Conservation (phyloP, 768 basidiomycete genomes). For the Nidularia pulvinata region DNA sequence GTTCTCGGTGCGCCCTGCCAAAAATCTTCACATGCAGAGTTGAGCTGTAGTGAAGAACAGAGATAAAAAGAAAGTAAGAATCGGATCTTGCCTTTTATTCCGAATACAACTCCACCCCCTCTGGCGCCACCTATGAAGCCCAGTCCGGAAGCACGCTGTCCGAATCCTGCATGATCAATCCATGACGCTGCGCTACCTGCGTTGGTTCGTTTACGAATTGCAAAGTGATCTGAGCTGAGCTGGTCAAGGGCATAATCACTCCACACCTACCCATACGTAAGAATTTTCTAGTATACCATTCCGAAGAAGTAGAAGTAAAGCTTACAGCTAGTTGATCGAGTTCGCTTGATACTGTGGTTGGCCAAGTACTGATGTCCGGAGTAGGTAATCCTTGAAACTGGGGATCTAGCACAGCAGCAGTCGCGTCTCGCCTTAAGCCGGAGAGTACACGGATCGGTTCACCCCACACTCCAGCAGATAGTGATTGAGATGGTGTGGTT, state of each 20-base stretch:
- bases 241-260: slow-evolving; percentile 33
- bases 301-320: not conserved
- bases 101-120: slow-evolving; percentile 31
- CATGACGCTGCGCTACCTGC: slow-evolving; percentile 23
- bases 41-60: not conserved
- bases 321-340: slow-evolving; percentile 25
- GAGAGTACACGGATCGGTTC: slow-evolving; percentile 33
- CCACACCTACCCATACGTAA: slow-evolving; percentile 15
- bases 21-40: slow-evolving; percentile 20
- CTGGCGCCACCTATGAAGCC: slow-evolving; percentile 33
- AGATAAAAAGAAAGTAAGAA: not conserved
- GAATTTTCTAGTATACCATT: not conserved
- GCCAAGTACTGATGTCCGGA: slow-evolving; percentile 30
- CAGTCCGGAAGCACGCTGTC: slow-evolving; percentile 28
- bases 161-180: slow-evolving; percentile 26
- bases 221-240: slow-evolving; percentile 23
- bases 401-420: slow-evolving; percentile 29
- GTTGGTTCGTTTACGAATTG: slow-evolving; percentile 24
- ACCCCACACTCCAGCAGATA: slow-evolving; percentile 26
- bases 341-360: slow-evolving; percentile 25
- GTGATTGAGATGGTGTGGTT: not conserved
- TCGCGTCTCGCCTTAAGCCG: slow-evolving; percentile 33
- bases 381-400: slow-evolving; percentile 32
- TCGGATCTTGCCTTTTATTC: slow-evolving; percentile 20
- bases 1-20: slow-evolving; percentile 34